phyloP scores from a whole-genome alignment of 768 basidiomycete species.

The Flagelloscypha sp. region DNA sequence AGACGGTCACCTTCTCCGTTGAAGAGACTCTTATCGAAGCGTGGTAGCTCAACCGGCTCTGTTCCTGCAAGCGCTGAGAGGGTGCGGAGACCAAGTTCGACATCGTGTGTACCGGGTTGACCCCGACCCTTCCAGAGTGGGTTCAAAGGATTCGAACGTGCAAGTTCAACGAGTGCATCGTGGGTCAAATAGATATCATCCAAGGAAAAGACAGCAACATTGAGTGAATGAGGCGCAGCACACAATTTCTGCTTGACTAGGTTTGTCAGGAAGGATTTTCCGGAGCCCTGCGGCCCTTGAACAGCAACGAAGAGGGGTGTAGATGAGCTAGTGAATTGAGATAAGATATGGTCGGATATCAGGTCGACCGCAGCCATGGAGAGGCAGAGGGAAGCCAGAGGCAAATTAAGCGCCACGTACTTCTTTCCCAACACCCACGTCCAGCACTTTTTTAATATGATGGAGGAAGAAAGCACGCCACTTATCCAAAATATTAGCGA shows the following conservation, averaged over 20 bases:
- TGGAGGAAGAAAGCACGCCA: slow-evolving; percentile 12
- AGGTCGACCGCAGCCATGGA: slow-evolving; percentile 27
- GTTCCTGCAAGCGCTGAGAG: slow-evolving; percentile 38
- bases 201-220: slow-evolving; percentile 60
- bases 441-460: background rate
- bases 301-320: slow-evolving; percentile 76
- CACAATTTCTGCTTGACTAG: slow-evolving; percentile 39
- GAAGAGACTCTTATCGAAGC: slow-evolving; percentile 82
- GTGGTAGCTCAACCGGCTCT: slow-evolving; percentile 52
- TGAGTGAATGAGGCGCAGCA: slow-evolving; percentile 39
- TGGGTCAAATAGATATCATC: slow-evolving; percentile 87
- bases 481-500: slow-evolving; percentile 50
- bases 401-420: background rate
- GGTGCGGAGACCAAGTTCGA: slow-evolving; percentile 50
- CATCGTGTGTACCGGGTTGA: slow-evolving; percentile 88
- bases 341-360: slow-evolving; percentile 31
- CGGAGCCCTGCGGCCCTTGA: slow-evolving; percentile 92
- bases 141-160: slow-evolving; percentile 49
- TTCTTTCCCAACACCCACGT: background rate
- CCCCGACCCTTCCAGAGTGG: slow-evolving; percentile 74
- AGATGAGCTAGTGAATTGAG: slow-evolving; percentile 18
- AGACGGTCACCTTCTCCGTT: slow-evolving; percentile 80
- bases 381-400: slow-evolving; percentile 6
- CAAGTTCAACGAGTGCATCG: slow-evolving; percentile 45
- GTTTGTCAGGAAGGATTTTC: slow-evolving; percentile 76